Conservation (phyloP, 495 filamentous ascomycete genomes). For the Annulohypoxylon maeteangense region DNA sequence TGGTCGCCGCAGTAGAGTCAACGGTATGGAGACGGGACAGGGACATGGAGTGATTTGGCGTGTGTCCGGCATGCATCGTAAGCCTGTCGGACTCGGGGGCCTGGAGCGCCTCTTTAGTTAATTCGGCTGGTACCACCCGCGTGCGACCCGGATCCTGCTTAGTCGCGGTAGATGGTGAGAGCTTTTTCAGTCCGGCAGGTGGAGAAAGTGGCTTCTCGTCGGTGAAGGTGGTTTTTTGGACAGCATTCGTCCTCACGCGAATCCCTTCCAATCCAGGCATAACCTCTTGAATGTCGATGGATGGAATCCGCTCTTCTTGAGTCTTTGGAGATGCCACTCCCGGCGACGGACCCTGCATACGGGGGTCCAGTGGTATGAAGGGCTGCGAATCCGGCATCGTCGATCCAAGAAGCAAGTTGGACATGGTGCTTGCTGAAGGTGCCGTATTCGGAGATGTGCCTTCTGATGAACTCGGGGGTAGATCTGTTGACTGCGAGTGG, state of each 20-base stretch:
- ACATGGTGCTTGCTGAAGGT: constrained; percentile 11
- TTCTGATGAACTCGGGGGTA: constrained; percentile 29
- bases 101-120: constrained; percentile 54
- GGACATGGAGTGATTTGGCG: constrained; percentile 59
- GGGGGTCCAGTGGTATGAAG: constrained; percentile 47
- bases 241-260: constrained; percentile 52
- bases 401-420: constrained; percentile 8
- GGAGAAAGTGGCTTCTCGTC: constrained; percentile 40
- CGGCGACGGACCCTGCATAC: constrained; percentile 43
- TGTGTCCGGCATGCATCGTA: constrained; percentile 62
- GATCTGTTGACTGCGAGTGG: constrained; percentile 21
- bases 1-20: constrained; percentile 47
- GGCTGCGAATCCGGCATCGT: constrained; percentile 48
- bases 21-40: constrained; percentile 50
- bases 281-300: constrained; percentile 58
- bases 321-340: constrained; percentile 24
- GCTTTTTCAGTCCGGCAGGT: constrained; percentile 31
- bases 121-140: constrained; percentile 43
- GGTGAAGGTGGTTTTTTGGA: constrained; percentile 57
- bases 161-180: constrained; percentile 37
- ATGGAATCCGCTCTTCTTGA: constrained; percentile 44
- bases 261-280: constrained; percentile 60
- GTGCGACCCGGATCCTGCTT: constrained; percentile 25
- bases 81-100: constrained; percentile 55
- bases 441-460: constrained; percentile 24